phyloP scores from a whole-genome alignment of 352 stramenopile genomes.

The Phytophthora boehmeriae region DNA sequence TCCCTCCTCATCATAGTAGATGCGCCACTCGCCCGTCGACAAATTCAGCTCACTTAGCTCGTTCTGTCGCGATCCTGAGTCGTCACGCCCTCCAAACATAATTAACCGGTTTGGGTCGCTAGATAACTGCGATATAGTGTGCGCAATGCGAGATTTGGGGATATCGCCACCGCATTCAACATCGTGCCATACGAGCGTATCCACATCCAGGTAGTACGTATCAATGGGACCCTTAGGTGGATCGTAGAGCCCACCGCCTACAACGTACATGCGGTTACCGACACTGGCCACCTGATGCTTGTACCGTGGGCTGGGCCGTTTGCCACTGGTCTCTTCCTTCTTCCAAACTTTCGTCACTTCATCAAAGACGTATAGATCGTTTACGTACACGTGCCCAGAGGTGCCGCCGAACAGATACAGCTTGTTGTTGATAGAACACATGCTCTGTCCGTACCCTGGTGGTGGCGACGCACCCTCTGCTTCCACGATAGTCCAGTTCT shows the following conservation, averaged over 20 bases:
- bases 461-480: constrained; percentile 66
- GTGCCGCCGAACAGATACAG: constrained; percentile 85
- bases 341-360: constrained; percentile 74
- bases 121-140: constrained; percentile 69
- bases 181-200: constrained; percentile 70
- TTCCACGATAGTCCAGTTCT: constrained; percentile 85
- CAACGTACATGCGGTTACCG: constrained; percentile 78
- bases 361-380: constrained; percentile 86
- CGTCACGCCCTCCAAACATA: constrained; percentile 84
- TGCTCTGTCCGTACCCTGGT: constrained; percentile 76
- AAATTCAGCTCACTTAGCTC: constrained; percentile 76
- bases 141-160: constrained; percentile 78
- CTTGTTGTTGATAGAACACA: constrained; percentile 81
- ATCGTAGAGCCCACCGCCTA: constrained; percentile 82
- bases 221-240: constrained; percentile 82
- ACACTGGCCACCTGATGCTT: constrained; percentile 81
- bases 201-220: constrained; percentile 77
- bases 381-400: constrained; percentile 83
- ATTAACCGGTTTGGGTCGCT: constrained; percentile 55
- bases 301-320: constrained; percentile 76
- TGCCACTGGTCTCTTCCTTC: constrained; percentile 68
- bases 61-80: constrained; percentile 68
- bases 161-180: constrained; percentile 66
- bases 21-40: constrained; percentile 64
- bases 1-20: constrained; percentile 58